These are phyloP conservation scores for Microcos paniculata DNA, from an alignment of 345 rosid genomes.

Conservation along the genomic window DNA sequence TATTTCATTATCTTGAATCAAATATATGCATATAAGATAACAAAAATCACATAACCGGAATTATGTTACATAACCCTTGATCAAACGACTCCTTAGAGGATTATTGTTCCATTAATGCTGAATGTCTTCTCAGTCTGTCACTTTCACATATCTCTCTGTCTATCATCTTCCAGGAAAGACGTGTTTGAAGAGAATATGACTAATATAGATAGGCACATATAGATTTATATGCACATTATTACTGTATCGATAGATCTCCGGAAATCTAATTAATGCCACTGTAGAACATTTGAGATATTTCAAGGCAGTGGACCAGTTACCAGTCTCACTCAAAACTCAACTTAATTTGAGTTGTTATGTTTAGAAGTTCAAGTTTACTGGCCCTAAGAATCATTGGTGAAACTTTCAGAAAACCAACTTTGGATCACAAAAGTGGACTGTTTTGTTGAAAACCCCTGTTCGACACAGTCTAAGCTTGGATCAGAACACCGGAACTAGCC, in stretches of 20 bases:
- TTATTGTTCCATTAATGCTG: neutral
- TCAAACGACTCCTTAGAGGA: no score
- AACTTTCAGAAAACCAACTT: neutral
- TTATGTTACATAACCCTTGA: no score
- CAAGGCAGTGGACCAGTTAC: neutral
- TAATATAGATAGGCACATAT: neutral
- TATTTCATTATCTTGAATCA: no score
- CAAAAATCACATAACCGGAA: no score
- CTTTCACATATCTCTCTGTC: neutral
- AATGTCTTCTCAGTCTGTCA: neutral
- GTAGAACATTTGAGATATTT: neutral
- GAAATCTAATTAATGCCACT: neutral
- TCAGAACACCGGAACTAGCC: neutral
- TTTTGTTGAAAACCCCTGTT: neutral
- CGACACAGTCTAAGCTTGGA: neutral
- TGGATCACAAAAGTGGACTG: neutral
- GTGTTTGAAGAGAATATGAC: constrained; percentile 15
- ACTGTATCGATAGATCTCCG: neutral
- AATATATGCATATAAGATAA: no score
- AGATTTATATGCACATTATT: no score
- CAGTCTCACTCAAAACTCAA: no score
- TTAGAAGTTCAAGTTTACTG: neutral
- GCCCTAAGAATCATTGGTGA: neutral
- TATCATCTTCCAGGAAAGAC: constrained; percentile 9
- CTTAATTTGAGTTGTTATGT: no score